These are phyloP conservation scores for Alternaria longipes DNA, from an alignment of 2,329 filamentous ascomycete species.

Conservation along the genomic window DNA sequence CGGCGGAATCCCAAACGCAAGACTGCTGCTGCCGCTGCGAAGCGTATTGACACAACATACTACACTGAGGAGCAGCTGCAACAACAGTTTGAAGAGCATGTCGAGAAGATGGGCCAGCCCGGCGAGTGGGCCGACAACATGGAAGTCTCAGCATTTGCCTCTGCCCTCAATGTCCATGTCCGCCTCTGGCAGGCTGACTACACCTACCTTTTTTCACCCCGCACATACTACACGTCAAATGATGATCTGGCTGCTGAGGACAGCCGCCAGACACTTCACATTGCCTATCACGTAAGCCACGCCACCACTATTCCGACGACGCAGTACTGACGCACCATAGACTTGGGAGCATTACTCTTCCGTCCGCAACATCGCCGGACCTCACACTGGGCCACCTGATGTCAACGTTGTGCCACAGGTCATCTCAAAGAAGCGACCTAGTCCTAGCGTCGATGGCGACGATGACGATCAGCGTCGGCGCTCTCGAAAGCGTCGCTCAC, in stretches of 20 bases:
- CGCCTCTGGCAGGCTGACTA: constrained; percentile 67
- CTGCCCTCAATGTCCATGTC: constrained; percentile 69
- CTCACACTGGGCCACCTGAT: constrained; percentile 64
- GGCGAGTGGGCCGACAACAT: constrained; percentile 73
- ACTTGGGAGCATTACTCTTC: constrained; percentile 74
- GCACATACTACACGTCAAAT: constrained; percentile 40
- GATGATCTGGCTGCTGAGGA: constrained; percentile 45
- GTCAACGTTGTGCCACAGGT: constrained; percentile 49
- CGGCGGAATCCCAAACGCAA: constrained; percentile 66
- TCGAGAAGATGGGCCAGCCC: constrained; percentile 67
- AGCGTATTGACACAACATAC: constrained; percentile 56
- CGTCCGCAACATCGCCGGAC: constrained; percentile 67
- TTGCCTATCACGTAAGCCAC: constrained; percentile 69
- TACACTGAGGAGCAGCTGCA: constrained; percentile 65
- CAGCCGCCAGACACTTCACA: constrained; percentile 58
- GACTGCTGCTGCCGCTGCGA: constrained; percentile 54
- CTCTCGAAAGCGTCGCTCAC: constrained; percentile 63
- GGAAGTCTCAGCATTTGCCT: constrained; percentile 72
- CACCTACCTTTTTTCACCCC: constrained; percentile 60
- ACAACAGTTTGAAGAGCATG: constrained; percentile 62
- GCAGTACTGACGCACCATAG: constrained; percentile 51
- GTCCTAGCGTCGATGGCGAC: constrained; percentile 62
- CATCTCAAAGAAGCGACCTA: constrained; percentile 57
- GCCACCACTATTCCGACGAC: background rate
- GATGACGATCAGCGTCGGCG: constrained; percentile 59